Percentiles rank a stretch among this genome's conserved stretches.
phyloP scores from a whole-genome alignment of 2,329 filamentous ascomycete genomes.

The Fusarium duplospermum region DNA sequence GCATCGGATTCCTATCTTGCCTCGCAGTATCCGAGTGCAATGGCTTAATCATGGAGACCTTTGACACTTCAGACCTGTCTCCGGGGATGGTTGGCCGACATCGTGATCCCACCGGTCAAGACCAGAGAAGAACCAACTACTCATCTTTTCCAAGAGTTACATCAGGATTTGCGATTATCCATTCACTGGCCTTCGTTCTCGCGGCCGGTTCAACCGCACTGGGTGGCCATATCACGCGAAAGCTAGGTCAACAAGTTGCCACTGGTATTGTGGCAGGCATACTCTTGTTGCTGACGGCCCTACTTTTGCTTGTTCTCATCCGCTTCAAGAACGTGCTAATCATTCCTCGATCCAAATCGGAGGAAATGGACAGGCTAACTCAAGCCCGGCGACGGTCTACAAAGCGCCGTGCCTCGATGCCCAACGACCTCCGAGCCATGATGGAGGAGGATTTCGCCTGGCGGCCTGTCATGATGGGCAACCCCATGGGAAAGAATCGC shows the following conservation, averaged over 20 bases:
- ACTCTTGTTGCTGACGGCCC: slow-evolving; percentile 71
- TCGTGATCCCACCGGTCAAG: slow-evolving; percentile 53
- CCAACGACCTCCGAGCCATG: slow-evolving; percentile 51
- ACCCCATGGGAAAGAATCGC: slow-evolving; percentile 75
- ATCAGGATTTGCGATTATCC: slow-evolving; percentile 77
- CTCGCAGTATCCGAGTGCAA: slow-evolving; percentile 82
- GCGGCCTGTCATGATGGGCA: slow-evolving; percentile 78
- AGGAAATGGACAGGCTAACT: slow-evolving; percentile 65
- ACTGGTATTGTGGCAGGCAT: slow-evolving; percentile 77
- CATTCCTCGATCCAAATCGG: slow-evolving; percentile 70
- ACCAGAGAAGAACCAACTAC: slow-evolving; percentile 72
- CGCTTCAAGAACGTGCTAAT: slow-evolving; percentile 76
- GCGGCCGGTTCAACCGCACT: slow-evolving; percentile 76
- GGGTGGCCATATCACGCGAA: slow-evolving; percentile 74
- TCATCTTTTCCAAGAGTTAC: slow-evolving; percentile 80
- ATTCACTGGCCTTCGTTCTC: slow-evolving; percentile 75
- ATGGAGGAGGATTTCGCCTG: slow-evolving; percentile 69
- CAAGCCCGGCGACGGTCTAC: slow-evolving; percentile 62
- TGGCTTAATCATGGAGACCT: slow-evolving; percentile 83
- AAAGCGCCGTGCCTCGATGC: slow-evolving; percentile 57
- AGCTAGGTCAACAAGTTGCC: slow-evolving; percentile 73
- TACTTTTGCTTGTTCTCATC: slow-evolving; percentile 71
- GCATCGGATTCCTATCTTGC: slow-evolving; percentile 77
- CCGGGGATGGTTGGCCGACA: slow-evolving; percentile 73
- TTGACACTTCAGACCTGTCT: slow-evolving; percentile 83